phyloP scores from a whole-genome alignment of 306 rosid genomes.

The Ammopiptanthus mongolicus region DNA sequence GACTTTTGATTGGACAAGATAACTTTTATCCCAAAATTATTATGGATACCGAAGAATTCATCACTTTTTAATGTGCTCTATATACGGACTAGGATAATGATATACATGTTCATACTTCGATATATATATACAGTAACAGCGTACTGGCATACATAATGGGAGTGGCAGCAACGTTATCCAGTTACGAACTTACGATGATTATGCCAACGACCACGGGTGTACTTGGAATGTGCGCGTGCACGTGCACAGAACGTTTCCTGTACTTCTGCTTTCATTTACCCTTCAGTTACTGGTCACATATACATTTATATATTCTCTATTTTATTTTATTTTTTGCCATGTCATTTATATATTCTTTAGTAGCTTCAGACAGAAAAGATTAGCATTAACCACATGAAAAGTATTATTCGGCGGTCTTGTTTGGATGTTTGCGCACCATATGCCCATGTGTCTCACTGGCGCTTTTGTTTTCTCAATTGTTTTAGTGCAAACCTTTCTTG shows the following conservation, averaged over 20 bases:
- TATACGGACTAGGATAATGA: too few species aligned
- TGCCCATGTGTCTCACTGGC: neutral
- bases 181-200: too few species aligned
- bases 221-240: neutral
- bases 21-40: too few species aligned
- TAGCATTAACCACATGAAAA: conserved; percentile 14
- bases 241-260: conserved; percentile 16
- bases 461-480: neutral
- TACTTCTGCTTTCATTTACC: neutral
- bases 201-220: too few species aligned
- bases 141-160: neutral
- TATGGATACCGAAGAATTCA: too few species aligned
- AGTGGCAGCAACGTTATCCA: conserved; percentile 9
- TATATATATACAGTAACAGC: too few species aligned
- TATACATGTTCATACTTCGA: too few species aligned
- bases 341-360: too few species aligned
- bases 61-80: neutral
- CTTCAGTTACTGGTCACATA: too few species aligned
- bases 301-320: too few species aligned
- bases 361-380: neutral
- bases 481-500: neutral
- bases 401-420: conserved; percentile 15
- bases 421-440: conserved; percentile 17
- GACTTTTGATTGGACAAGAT: too few species aligned
- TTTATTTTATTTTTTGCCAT: too few species aligned